These are phyloP conservation scores for Colletotrichum cordylinicola DNA, from an alignment of 2,329 filamentous ascomycete genomes.

Conservation along the genomic window DNA sequence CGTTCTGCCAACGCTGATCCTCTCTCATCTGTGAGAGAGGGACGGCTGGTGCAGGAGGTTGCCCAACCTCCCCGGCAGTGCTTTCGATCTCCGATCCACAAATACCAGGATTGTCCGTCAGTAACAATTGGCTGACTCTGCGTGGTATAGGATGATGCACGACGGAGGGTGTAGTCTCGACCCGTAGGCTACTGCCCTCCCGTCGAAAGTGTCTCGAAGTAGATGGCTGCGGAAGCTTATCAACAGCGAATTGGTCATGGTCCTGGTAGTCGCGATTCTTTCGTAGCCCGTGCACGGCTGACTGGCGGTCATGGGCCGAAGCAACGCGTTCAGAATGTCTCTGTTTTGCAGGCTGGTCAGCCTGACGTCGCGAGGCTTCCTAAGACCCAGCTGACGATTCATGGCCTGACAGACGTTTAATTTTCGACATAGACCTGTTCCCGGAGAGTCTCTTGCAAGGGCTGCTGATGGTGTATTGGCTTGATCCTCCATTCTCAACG, in stretches of 20 bases:
- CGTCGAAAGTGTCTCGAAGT: not conserved
- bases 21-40: not conserved
- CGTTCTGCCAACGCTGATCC: conserved; percentile 1
- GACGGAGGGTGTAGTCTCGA: conserved; percentile 1
- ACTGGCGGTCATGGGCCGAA: not conserved
- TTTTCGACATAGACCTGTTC: not conserved
- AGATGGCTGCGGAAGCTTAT: not conserved
- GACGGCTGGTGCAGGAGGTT: not conserved
- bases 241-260: not conserved
- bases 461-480: not conserved
- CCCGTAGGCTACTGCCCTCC: not conserved
- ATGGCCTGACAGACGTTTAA: not conserved
- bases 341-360: not conserved
- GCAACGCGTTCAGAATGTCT: not conserved
- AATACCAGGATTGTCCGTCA: not conserved
- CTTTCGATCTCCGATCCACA: not conserved
- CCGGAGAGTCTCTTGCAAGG: not conserved
- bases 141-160: conserved; percentile 18
- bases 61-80: not conserved
- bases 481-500: not conserved
- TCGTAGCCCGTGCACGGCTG: not conserved
- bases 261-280: not conserved
- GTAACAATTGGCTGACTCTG: conserved; percentile 11
- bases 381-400: not conserved
- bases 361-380: not conserved